Evolutionary conservation across 768 basidiomycete species (phyloP), one percentile per base, ranked within the genome.

Genomic region (Galerina marginata): DNA sequence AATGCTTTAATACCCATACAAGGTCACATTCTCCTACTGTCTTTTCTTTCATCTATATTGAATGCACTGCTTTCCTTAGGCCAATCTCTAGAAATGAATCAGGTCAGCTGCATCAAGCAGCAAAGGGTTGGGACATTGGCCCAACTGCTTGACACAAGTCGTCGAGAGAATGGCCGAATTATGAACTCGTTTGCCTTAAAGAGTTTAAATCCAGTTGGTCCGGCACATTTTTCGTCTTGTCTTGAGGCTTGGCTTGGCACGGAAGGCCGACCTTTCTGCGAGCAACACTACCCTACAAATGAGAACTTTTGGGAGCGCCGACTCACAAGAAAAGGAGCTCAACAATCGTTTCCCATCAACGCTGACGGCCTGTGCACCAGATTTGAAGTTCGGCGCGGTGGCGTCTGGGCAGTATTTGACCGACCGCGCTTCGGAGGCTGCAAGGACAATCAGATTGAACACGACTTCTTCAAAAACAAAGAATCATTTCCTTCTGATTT

Each of bases 241-340:
- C 44, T 57, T 45, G 56, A 57, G 20, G 56, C 46, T 10, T 57
- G 29, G 16, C 37, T 48, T 15, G 56, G 38, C 3, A 57, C 56
- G 38, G 38, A 57, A 42, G 56, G 47, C 11, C 56, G 47, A 7
- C 56, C 56, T 16, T 57, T 48, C 23, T 57, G 56, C 45, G 38
- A 20, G 14, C 9, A n/a, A 5, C 6, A 7, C 6, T 57, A 57
- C 16, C 56, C 56, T 40, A 25, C 33, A 11, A 14, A 25, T 7
- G n/a, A 57, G 37, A 48, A 38, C 9, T 25, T 36, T 15, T 57
- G 56, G 56, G 56, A 20, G 20, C 20, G 56, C 11, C 16, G 20
- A 36, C n/a, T 23, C 3, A 6, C 16, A 7, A 36, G 25, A 14
- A 38, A n/a, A 26, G 46, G 46, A 6, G 56, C 46, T 10, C 45